These are phyloP conservation scores for Agrostemma githago DNA, from an alignment of 148 eudicot species.

Conservation along the genomic window DNA sequence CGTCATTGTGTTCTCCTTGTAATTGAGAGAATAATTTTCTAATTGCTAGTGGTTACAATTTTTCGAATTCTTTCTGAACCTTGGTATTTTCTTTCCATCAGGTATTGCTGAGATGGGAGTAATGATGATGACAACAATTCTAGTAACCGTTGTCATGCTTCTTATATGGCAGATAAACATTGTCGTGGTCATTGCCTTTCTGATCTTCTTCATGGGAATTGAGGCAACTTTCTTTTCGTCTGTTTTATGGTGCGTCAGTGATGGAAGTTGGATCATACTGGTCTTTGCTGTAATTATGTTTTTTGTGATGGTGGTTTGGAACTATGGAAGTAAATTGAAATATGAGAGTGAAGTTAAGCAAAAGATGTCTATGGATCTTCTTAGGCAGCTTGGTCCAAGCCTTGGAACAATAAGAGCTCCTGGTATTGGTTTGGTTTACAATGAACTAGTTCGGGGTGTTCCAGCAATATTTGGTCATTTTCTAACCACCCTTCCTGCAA, in stretches of 20 bases:
- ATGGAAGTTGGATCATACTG: conserved; percentile 98
- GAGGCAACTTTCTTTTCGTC: conserved; percentile 89
- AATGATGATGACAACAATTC: conserved; percentile 91
- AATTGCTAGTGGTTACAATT: neutral
- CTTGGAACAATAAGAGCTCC: conserved; percentile 97
- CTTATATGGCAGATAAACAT: conserved; percentile 98
- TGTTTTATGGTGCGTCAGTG: conserved; percentile 67
- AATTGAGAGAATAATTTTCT: too few relatives aligned
- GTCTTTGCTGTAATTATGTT: conserved; percentile 72
- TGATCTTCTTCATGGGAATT: conserved; percentile 69
- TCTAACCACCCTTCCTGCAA: conserved; percentile 86
- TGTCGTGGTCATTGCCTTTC: conserved; percentile 59
- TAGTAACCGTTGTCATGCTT: conserved; percentile 95
- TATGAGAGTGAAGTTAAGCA: conserved; percentile 89
- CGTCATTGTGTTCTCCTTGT: neutral
- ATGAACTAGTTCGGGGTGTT: conserved; percentile 84
- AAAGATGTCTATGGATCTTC: conserved; percentile 84
- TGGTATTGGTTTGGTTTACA: conserved; percentile 94
- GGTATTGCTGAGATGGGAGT: conserved; percentile 97
- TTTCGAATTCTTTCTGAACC: conserved; percentile 6
- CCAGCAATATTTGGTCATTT: conserved; percentile 98
- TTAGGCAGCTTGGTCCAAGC: conserved; percentile 80
- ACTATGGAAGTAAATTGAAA: conserved; percentile 90
- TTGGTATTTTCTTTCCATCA: conserved; percentile 33
- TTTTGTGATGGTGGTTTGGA: conserved; percentile 85